Percentiles rank a stretch among this genome's conserved stretches.
phyloP scores from a whole-genome alignment of 2,329 filamentous ascomycete genomes.

The Ilyonectria mors-panacis region DNA sequence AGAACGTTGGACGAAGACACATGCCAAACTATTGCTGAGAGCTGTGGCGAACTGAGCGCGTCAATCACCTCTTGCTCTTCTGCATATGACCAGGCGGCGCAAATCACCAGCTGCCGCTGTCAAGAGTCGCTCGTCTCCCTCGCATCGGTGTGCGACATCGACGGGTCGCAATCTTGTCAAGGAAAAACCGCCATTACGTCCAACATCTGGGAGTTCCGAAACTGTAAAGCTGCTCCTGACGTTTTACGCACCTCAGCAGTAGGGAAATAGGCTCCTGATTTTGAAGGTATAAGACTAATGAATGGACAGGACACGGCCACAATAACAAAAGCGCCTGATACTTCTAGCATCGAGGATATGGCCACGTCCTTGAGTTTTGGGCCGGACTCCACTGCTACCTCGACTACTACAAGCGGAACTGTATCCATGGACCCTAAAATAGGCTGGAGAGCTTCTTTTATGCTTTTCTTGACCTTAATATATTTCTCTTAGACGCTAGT shows the following conservation, averaged over 20 bases:
- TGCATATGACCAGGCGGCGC: slow-evolving; percentile 3
- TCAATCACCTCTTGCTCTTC: slow-evolving; percentile 23
- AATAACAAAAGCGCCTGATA: slow-evolving; percentile 2
- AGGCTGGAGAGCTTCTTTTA: neutral
- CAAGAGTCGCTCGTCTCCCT: slow-evolving; percentile 20
- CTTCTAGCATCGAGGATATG: neutral
- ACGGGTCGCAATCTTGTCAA: slow-evolving; percentile 11
- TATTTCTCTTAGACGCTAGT: neutral
- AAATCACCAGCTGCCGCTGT: slow-evolving; percentile 31
- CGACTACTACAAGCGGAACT: slow-evolving; percentile 1
- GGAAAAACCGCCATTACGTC: slow-evolving; percentile 1
- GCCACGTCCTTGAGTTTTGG: slow-evolving; percentile 10
- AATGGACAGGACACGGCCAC: neutral
- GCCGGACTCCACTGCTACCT: neutral
- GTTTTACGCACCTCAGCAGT: slow-evolving; percentile 1
- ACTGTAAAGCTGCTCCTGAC: slow-evolving; percentile 24
- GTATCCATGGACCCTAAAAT: neutral
- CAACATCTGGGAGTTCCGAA: slow-evolving; percentile 30
- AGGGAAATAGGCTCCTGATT: neutral
- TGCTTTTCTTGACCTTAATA: neutral
- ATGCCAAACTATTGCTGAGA: slow-evolving; percentile 20
- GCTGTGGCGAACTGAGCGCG: slow-evolving; percentile 21
- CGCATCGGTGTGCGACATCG: slow-evolving; percentile 29
- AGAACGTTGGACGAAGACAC: slow-evolving; percentile 21
- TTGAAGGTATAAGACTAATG: neutral